Conservation (phyloP, 2,329 filamentous ascomycete genomes). For the Colletotrichum karsti region DNA sequence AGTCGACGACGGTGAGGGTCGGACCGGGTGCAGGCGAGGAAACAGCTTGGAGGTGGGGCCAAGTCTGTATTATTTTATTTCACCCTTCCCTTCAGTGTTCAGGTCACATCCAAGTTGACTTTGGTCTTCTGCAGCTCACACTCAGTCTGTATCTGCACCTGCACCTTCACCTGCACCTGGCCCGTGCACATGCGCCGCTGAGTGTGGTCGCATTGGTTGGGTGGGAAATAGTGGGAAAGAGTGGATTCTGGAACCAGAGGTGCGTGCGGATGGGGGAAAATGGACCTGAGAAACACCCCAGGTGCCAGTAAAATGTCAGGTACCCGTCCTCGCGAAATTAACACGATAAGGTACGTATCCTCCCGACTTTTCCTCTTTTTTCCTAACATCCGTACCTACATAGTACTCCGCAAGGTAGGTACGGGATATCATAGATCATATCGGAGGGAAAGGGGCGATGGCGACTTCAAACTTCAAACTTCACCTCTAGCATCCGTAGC, state of each 20-base stretch:
- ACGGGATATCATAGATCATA: no score
- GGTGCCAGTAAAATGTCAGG: neutral
- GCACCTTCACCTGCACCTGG: no score
- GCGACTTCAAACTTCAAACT: no score
- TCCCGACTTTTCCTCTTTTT: no score
- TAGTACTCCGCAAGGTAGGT: no score
- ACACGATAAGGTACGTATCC: neutral
- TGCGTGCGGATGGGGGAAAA: neutral
- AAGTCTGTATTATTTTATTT: conserved; percentile 1
- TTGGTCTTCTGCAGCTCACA: no score
- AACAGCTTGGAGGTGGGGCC: neutral
- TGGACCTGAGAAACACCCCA: neutral
- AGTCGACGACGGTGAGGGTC: neutral
- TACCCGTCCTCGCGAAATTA: neutral
- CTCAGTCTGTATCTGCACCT: no score
- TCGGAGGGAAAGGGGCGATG: no score
- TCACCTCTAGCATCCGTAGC: no score
- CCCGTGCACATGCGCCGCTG: neutral
- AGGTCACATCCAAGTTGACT: no score
- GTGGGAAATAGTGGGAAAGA: neutral
- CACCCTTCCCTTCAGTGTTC: no score
- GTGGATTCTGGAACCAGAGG: conserved; percentile 24
- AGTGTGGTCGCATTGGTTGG: neutral
- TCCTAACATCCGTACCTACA: no score
- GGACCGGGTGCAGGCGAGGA: conserved; percentile 16